These are phyloP conservation scores for Rosa chinensis DNA, from an alignment of 306 rosid species.

Conservation along the genomic window DNA sequence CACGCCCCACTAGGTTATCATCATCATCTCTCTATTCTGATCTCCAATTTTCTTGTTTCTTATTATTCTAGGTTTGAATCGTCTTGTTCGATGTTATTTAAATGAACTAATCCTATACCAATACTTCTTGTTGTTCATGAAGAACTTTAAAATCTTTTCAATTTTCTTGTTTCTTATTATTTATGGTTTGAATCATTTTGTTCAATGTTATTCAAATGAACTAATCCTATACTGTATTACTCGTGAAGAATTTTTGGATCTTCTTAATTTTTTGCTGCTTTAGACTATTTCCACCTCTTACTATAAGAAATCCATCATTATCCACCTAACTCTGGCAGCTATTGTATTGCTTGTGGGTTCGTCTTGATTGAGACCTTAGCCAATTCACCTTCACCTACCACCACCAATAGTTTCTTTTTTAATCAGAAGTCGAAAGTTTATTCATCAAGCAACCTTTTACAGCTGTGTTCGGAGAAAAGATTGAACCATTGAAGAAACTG, in stretches of 20 bases:
- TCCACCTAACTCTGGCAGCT: not conserved
- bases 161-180: not conserved
- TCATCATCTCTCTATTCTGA: not conserved
- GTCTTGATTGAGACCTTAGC: conserved; percentile 3
- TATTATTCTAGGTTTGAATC: not conserved
- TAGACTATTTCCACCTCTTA: not conserved
- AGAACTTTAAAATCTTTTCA: not conserved
- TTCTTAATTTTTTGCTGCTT: not conserved
- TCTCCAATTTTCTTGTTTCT: not conserved
- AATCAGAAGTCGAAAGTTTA: not conserved
- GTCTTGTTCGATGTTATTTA: not conserved
- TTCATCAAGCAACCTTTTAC: not conserved
- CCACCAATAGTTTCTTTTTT: not conserved
- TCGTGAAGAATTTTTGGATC: not conserved
- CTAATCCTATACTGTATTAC: not conserved
- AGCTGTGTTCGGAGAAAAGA: not conserved
- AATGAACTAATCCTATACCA: not conserved
- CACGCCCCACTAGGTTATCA: not conserved
- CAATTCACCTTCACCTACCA: conserved; percentile 1
- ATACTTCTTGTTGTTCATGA: not conserved
- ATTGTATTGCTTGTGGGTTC: not conserved
- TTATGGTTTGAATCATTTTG: not conserved
- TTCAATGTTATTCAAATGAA: not conserved
- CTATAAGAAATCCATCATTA: not conserved
- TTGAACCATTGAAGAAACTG: not conserved